Evolutionary conservation across 1,284 basidiomycete species (phyloP), one percentile per base, ranked within the genome.

Genomic region (Hymenochaete sp.): DNA sequence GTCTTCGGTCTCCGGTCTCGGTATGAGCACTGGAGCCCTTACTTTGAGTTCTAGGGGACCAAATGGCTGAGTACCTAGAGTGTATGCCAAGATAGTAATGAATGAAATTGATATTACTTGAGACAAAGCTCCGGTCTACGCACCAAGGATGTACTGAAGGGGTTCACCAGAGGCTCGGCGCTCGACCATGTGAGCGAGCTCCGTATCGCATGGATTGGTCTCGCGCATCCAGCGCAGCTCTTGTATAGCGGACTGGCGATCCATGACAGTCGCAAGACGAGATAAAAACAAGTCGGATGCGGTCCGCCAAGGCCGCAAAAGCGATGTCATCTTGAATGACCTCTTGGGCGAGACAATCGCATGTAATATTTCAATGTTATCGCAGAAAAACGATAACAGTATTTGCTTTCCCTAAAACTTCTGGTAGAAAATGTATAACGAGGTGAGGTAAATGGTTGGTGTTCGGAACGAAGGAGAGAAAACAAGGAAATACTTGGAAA

Each of bases 101-200:
- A 28, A 26, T 26, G 25, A 25, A 3, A 2, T 45, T 27, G 43
- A 24, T 41, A 52, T 28, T 38, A 46, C 43, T 44, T 31, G 37
- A 52, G 47, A 25, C 46, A 52, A 47, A 48, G 27, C 44, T 25
- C 40, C 35, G 21, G 39, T 32, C 19, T 16, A 37, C 35, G 19
- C 58, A 88, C 91, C 90, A 31, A 95, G 71, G 54, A 95, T 84
- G 59, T 93, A 95, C 56, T 93, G 89, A n/a, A 93, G 67, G 0
- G 91, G 91, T 63, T 91, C 87, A 13, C 87, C 82, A 3, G 56
- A 52, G 10, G 73, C 55, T 52, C 88, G 64, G 13, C 82, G 72
- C 7, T 59, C 56, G 33, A 86, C 63, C 68, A 80, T 73, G 26
- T 56, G 33, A 86, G 63, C 69, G 80, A 73, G 27, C 63, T 56